Conservation (phyloP, 768 basidiomycete species). For the Leucosporidium yakuticum region DNA sequence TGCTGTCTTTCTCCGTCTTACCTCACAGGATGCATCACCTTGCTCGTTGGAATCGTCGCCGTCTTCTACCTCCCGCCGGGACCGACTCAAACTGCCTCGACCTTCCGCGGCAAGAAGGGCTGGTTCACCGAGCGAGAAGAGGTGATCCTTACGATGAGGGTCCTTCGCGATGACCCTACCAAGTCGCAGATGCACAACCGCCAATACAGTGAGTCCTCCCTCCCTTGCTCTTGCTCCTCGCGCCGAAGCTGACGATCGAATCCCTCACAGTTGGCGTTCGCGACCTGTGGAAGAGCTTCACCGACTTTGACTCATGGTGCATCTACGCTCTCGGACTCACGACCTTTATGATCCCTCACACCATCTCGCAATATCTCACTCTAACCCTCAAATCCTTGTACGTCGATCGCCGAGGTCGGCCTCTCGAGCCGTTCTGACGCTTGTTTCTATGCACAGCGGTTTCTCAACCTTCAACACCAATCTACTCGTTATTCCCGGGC, state of each 20-base stretch:
- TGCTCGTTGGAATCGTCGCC: constrained; percentile 39
- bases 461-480: constrained; percentile 43
- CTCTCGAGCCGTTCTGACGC: neutral
- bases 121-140: constrained; percentile 43
- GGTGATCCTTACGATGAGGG: constrained; percentile 43
- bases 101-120: constrained; percentile 40
- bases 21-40: constrained; percentile 6
- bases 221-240: no score
- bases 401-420: no score
- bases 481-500: constrained; percentile 41
- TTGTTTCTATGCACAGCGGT: constrained; percentile 29
- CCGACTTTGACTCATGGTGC: constrained; percentile 42
- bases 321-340: constrained; percentile 42
- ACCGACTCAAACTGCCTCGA: constrained; percentile 39
- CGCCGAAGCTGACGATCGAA: no score
- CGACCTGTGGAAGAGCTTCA: constrained; percentile 37
- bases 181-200: constrained; percentile 33
- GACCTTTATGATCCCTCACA: neutral
- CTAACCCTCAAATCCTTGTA: neutral
- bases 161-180: constrained; percentile 37
- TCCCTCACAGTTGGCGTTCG: constrained; percentile 31
- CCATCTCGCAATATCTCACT: neutral
- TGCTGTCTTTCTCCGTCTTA: no score
- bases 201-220: neutral
- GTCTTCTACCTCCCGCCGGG: constrained; percentile 40